These are phyloP conservation scores for Fallopia convolvulus DNA, from an alignment of 148 eudicot species.

Conservation along the genomic window DNA sequence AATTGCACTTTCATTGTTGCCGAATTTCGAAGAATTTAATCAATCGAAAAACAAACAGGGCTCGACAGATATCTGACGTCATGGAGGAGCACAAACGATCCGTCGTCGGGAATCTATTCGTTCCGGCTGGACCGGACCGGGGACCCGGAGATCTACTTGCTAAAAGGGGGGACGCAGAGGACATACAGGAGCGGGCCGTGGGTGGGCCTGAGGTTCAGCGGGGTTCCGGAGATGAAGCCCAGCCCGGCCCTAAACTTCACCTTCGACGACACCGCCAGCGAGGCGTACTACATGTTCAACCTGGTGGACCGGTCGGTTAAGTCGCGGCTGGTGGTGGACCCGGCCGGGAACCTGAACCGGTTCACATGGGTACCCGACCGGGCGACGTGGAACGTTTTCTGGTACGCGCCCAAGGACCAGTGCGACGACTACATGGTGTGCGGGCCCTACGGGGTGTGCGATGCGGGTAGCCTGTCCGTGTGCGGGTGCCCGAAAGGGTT, in stretches of 20 bases:
- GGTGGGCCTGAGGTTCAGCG: slow-evolving; percentile 75
- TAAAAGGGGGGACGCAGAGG: slow-evolving; percentile 2
- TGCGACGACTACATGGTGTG: slow-evolving; percentile 40
- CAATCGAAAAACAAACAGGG: slow-evolving; percentile 18
- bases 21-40: neutral
- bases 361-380: slow-evolving; percentile 28
- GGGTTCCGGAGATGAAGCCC: slow-evolving; percentile 59
- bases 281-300: slow-evolving; percentile 22
- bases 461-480: slow-evolving; percentile 20
- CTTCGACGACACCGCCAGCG: slow-evolving; percentile 16
- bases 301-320: slow-evolving; percentile 19
- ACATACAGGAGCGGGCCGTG: slow-evolving; percentile 72
- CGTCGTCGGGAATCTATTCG: slow-evolving; percentile 24
- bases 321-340: slow-evolving; percentile 30
- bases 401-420: slow-evolving; percentile 46
- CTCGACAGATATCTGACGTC: slow-evolving; percentile 24
- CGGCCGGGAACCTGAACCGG: slow-evolving; percentile 31
- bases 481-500: slow-evolving; percentile 41
- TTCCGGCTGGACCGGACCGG: slow-evolving; percentile 28
- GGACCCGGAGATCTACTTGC: slow-evolving; percentile 31
- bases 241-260: slow-evolving; percentile 24
- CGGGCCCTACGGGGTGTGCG: slow-evolving; percentile 36
- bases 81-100: slow-evolving; percentile 23
- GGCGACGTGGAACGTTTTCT: slow-evolving; percentile 28
- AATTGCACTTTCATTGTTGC: neutral